Conservation (phyloP, 129 eudicot species). For the Chrysanthemum makinoi region DNA sequence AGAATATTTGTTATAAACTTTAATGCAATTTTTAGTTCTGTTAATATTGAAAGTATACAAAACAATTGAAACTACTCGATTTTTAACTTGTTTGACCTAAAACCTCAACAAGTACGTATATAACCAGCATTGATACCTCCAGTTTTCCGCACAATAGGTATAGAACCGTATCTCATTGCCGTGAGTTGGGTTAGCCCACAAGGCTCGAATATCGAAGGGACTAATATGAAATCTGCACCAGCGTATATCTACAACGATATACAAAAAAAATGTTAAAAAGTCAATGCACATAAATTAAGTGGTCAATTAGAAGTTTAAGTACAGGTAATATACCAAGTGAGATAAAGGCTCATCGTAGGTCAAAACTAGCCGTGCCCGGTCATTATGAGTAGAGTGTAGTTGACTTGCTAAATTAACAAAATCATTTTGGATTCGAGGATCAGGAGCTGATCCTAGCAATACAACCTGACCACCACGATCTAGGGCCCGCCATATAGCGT, state of each 20-base stretch:
- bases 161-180: conserved; percentile 98
- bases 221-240: conserved; percentile 91
- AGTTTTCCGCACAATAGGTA: conserved; percentile 93
- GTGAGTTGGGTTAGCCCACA: conserved; percentile 98
- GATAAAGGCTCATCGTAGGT: conserved; percentile 95
- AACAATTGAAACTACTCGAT: not conserved
- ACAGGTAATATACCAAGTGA: conserved; percentile 66
- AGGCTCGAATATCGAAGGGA: conserved; percentile 99
- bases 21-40: not conserved
- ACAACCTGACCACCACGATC: conserved; percentile 95
- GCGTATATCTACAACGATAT: conserved; percentile 68
- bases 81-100: not conserved
- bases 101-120: conserved; percentile 1
- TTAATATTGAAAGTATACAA: not conserved
- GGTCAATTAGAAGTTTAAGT: conserved; percentile 4
- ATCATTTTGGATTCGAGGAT: conserved; percentile 90
- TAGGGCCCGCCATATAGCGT: conserved; percentile 90
- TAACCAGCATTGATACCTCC: conserved; percentile 60
- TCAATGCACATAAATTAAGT: not conserved
- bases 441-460: conserved; percentile 96
- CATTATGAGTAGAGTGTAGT: conserved; percentile 78
- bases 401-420: conserved; percentile 87
- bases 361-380: conserved; percentile 87
- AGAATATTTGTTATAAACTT: not conserved
- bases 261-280: conserved; percentile 11